Base-by-base conservation (phyloP, 1,139 yeast species). In the Pichia norvegensis region DNA sequence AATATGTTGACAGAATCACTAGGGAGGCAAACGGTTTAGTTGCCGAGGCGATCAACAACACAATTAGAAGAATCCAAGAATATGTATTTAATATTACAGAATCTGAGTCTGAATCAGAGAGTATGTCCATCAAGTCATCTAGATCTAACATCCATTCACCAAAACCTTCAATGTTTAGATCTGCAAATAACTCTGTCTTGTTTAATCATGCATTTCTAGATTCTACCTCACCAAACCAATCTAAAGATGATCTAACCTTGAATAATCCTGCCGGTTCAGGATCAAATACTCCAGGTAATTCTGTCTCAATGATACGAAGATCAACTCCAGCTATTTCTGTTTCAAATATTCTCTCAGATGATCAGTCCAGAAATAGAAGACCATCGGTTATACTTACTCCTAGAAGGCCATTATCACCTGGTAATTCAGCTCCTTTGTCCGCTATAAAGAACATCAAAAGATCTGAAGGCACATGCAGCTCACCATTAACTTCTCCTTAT, bases 1-100 rank as follows among this genome's bases (percentile, higher is more conserved):
- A 83, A 48, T 88, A 85, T 59, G 79, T 86, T n/a, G 84, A 84
- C 52, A 81, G 81, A 55, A 78, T 92, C 41, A 85, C 87, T 51
- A 76, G 74, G 40, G 97, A 92, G 62, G 87, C 90, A 9, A 95
- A 90, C 58, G 71, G 65, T 19, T 69, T 81, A 58, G 95, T 90
- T 2, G 66, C 85, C 36, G 66, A 70, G 38, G 72, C 85, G 0
- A 86, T 92, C 4, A 70, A 75, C 21, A 79, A 78, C 38, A 82
- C 95, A 0, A 75, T 86, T 13, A 65, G 66, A 23, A 74, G 65
- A 58, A 78, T 75, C 10, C 67, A 68, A 42, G 76, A 71, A 33
- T 75, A 70, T 52, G 66, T 71, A 0, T 56, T 46, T 27, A 45
- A 52, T 16, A 37, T 45, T 8, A 45, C 57, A 6, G 61, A 56